Base-by-base conservation (phyloP, 805 yeast genomes). In the Brettanomyces custersianus region DNA sequence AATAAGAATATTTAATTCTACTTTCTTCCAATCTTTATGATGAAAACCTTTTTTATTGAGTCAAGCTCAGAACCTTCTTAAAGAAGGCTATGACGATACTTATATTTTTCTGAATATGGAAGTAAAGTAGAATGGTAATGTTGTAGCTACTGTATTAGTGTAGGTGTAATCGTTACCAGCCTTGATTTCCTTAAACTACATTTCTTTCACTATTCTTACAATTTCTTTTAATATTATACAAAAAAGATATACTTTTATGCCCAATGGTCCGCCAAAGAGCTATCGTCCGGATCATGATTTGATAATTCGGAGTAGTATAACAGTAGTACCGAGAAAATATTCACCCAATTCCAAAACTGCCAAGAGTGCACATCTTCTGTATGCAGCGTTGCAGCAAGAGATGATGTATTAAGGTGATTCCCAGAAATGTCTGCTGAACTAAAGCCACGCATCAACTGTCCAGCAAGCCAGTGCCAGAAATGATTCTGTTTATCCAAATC, bases 261-360 rank as follows among this genome's bases (percentile, higher is more conserved):
- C 60, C 62, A 57, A 39, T 54, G 59, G 39, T 52, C 56, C 12
- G 60, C 49, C 22, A 57, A 44, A 15, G 58, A 49, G 39, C 51
- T 55, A 38, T 58, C 63, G 34, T 52, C 59, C 5, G 58, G 58
- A 31, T 56, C 54, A 37, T 52, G 55, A 37, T 55, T 52, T 15
- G 77, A 58, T 40, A 90, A 64, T 60, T 90, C 98, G 32, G 82
- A 65, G 21, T 80, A 77, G 57, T 90, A 90, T 20, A 92, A 65
- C n/a, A 76, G 63, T 38, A 92, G 62, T 9, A 94, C 82, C 36
- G 80, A 70, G 45, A 80, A 77, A 65, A 90, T 83, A 54, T 90
- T 90, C 40, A 84, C 73, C 97, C 97, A 90, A 49, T 88, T 85
- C 97, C 98, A 90, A 54, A 92, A 83, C 49, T 86, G 87, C 85